Percentiles rank a stretch among this genome's conserved stretches.
These are phyloP conservation scores for Dendryphion nanum DNA, from an alignment of 2,329 filamentous ascomycete species.

Conservation along the genomic window DNA sequence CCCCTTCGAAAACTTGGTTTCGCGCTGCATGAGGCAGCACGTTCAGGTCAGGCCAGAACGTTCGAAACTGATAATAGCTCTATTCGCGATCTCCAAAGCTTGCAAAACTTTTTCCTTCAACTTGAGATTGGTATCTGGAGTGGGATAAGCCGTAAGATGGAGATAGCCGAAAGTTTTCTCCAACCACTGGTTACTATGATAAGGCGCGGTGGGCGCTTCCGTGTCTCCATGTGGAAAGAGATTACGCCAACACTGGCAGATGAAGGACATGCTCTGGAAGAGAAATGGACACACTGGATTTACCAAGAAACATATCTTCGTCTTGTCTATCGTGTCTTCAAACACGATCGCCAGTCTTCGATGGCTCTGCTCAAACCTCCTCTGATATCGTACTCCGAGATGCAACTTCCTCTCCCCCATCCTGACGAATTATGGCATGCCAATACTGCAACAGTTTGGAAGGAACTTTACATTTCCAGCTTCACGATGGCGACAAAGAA, in stretches of 20 bases:
- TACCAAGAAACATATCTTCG: conserved; percentile 66
- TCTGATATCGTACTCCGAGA: conserved; percentile 66
- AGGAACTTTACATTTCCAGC: conserved; percentile 54
- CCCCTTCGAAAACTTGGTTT: conserved; percentile 61
- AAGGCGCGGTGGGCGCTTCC: conserved; percentile 58
- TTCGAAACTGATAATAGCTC: conserved; percentile 52
- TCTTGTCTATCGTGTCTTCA: conserved; percentile 64
- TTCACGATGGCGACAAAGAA: conserved; percentile 8
- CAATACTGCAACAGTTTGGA: conserved; percentile 63
- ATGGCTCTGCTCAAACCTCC: conserved; percentile 66
- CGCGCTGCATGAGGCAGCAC: conserved; percentile 50
- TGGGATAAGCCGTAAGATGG: conserved; percentile 59
- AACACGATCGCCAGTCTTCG: conserved; percentile 65
- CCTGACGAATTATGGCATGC: conserved; percentile 65
- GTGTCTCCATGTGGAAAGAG: conserved; percentile 53
- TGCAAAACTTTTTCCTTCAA: conserved; percentile 51
- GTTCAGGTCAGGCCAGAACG: conserved; percentile 37
- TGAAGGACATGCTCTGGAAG: conserved; percentile 55
- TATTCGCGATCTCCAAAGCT: conserved; percentile 52
- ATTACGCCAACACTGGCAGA: conserved; percentile 56
- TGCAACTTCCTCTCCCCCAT: conserved; percentile 65
- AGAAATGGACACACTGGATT: conserved; percentile 66
- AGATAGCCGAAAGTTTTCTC: conserved; percentile 58
- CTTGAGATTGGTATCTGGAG: conserved; percentile 59
- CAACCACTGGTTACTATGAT: conserved; percentile 58